Evolutionary conservation across 1,284 basidiomycete genomes (phyloP).

Genomic region (Pascua guehoae): DNA sequence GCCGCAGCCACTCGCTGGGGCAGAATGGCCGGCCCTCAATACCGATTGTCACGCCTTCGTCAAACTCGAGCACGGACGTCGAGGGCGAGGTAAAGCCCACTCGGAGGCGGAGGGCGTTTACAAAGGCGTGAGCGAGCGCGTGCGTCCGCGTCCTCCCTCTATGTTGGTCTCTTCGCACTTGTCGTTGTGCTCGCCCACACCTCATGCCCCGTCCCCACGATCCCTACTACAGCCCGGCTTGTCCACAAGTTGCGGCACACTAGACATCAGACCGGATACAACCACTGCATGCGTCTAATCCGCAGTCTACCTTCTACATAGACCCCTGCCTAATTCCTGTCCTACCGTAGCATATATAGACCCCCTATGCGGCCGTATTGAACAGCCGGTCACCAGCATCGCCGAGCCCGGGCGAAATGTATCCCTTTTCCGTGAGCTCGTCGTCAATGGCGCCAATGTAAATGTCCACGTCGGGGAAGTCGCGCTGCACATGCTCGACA

Average conservation of each 20-base stretch:
- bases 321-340: not conserved
- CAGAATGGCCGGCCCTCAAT: constrained; percentile 13
- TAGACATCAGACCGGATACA: not conserved
- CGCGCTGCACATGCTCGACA: constrained; percentile 61
- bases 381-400: constrained; percentile 58
- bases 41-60: not conserved
- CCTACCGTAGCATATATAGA: not conserved
- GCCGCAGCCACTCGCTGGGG: constrained; percentile 29
- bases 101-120: too few relatives aligned
- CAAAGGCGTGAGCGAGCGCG: too few relatives aligned
- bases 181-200: too few relatives aligned
- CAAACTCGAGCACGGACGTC: too few relatives aligned
- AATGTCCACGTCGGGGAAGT: constrained; percentile 80
- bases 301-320: too few relatives aligned
- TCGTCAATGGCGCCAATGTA: constrained; percentile 79
- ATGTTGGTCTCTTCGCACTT: too few relatives aligned
- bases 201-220: too few relatives aligned
- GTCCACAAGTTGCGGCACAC: not conserved
- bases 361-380: constrained; percentile 7
- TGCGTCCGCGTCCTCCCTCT: too few relatives aligned
- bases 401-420: constrained; percentile 81
- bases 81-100: too few relatives aligned
- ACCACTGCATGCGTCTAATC: not conserved
- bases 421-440: constrained; percentile 64
- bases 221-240: too few relatives aligned